Evolutionary conservation across 495 filamentous ascomycete genomes (phyloP).

Genomic region (Tetracladium setigerum): DNA sequence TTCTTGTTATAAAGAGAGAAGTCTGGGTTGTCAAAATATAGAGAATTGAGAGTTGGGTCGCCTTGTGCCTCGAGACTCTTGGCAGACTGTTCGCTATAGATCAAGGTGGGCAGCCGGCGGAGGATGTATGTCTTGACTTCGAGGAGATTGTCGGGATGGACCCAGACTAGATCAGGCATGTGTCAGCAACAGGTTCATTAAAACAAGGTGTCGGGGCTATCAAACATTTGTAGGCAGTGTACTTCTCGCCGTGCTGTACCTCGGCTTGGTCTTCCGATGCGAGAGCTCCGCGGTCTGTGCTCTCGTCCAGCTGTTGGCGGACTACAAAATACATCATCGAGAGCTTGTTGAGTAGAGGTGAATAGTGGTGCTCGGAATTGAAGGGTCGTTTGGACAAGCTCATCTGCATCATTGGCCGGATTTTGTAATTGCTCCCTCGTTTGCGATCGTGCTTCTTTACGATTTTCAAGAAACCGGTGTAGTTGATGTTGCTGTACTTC

Average conservation of each 20-base stretch:
- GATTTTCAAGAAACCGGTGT: conserved; percentile 95
- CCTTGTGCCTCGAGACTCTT: conserved; percentile 70
- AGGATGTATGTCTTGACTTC: conserved; percentile 95
- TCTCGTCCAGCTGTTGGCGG: conserved; percentile 66
- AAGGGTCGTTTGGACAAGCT: conserved; percentile 80
- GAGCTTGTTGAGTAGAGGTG: conserved; percentile 78
- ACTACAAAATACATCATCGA: conserved; percentile 95
- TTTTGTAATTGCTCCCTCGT: conserved; percentile 69
- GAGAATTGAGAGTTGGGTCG: conserved; percentile 86
- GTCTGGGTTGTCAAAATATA: conserved; percentile 87
- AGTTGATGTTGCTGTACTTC: conserved; percentile 93
- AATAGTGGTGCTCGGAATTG: conserved; percentile 86
- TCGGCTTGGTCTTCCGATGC: conserved; percentile 27
- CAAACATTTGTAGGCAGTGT: conserved; percentile 83
- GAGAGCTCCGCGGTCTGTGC: conserved; percentile 12
- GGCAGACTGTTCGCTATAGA: conserved; percentile 81
- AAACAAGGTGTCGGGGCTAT: no score
- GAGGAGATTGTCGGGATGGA: conserved; percentile 87
- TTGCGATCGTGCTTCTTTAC: conserved; percentile 97
- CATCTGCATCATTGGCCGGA: conserved; percentile 84
- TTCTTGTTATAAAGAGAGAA: conserved; percentile 85
- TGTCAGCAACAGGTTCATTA: conserved; percentile 4
- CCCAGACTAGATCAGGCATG: conserved; percentile 58
- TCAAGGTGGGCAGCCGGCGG: conserved; percentile 77
- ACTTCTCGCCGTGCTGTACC: conserved; percentile 54